phyloP scores from a whole-genome alignment of 352 stramenopile species.

The Aphanomyces cochlioides region DNA sequence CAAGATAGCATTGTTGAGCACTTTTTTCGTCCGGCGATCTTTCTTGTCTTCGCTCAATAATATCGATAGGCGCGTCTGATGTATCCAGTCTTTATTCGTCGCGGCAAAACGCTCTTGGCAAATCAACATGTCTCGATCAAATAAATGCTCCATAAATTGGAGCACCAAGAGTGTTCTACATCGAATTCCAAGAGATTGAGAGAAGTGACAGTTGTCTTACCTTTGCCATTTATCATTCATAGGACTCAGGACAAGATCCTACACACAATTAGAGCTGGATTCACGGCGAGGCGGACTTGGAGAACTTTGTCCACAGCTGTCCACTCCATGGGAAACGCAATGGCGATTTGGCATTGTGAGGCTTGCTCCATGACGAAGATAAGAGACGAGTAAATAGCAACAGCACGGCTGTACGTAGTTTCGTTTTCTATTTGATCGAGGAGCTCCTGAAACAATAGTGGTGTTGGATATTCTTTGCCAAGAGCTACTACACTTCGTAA shows the following conservation, averaged over 20 bases:
- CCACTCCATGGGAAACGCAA: conserved; percentile 71
- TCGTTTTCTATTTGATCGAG: conserved; percentile 79
- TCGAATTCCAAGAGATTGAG: not conserved
- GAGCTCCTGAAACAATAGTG: conserved; percentile 73
- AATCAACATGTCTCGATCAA: conserved; percentile 59
- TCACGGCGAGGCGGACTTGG: conserved; percentile 29
- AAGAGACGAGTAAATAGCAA: conserved; percentile 72
- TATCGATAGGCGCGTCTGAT: conserved; percentile 53
- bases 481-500: conserved; percentile 78
- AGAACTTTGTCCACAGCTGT: conserved; percentile 31
- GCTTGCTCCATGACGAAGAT: conserved; percentile 81
- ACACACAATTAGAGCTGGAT: conserved; percentile 33
- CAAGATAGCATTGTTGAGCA: conserved; percentile 71
- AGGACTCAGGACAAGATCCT: conserved; percentile 54
- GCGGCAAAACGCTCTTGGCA: conserved; percentile 49
- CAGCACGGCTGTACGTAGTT: conserved; percentile 58
- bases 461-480: conserved; percentile 76
- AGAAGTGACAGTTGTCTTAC: not conserved
- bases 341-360: conserved; percentile 50
- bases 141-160: conserved; percentile 80
- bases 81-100: conserved; percentile 54
- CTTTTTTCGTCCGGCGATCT: not conserved
- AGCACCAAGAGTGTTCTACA: conserved; percentile 51
- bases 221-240: conserved; percentile 21
- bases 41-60: conserved; percentile 40